Conservation (phyloP, 768 basidiomycete genomes). For the Boletales sp. region DNA sequence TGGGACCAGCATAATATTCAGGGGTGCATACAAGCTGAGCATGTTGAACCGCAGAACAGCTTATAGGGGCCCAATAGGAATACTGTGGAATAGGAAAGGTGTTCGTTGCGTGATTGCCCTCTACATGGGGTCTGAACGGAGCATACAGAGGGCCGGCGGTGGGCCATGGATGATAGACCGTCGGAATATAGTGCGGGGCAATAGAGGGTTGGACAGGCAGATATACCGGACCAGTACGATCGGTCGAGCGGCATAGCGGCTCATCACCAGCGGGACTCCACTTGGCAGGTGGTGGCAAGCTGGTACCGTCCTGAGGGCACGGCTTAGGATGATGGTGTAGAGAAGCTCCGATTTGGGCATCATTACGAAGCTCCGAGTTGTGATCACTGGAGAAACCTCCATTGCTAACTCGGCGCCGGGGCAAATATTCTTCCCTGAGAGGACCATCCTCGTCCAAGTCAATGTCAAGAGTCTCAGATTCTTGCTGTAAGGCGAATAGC, state of each 20-base stretch:
- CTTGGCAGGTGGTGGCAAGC: constrained; percentile 68
- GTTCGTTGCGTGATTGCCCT: constrained; percentile 14
- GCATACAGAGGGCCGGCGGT: constrained; percentile 11
- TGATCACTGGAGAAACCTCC: constrained; percentile 7
- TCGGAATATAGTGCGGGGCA: constrained; percentile 32
- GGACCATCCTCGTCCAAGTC: constrained; percentile 84
- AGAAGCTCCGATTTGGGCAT: constrained; percentile 1
- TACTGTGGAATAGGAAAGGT: constrained; percentile 14
- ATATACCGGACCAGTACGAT: constrained; percentile 54
- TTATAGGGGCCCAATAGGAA: constrained; percentile 20
- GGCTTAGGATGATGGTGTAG: constrained; percentile 9
- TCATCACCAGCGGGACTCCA: constrained; percentile 84
- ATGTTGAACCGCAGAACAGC: constrained; percentile 43
- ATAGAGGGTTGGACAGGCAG: constrained; percentile 58
- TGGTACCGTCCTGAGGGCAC: constrained; percentile 23
- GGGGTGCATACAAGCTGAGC: constrained; percentile 56
- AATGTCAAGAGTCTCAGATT: constrained; percentile 60
- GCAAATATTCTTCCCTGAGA: constrained; percentile 75
- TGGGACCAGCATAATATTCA: constrained; percentile 43
- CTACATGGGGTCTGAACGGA: constrained; percentile 19
- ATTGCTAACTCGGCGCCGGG: constrained; percentile 50
- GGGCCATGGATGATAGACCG: constrained; percentile 30
- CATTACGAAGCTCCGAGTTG: neutral
- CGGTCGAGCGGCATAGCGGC: constrained; percentile 56
- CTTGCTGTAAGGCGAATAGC: constrained; percentile 36